Percentiles rank a stretch among this genome's conserved stretches.
These are phyloP conservation scores for Myochromella boudieri DNA, from an alignment of 768 basidiomycete species.

Conservation along the genomic window DNA sequence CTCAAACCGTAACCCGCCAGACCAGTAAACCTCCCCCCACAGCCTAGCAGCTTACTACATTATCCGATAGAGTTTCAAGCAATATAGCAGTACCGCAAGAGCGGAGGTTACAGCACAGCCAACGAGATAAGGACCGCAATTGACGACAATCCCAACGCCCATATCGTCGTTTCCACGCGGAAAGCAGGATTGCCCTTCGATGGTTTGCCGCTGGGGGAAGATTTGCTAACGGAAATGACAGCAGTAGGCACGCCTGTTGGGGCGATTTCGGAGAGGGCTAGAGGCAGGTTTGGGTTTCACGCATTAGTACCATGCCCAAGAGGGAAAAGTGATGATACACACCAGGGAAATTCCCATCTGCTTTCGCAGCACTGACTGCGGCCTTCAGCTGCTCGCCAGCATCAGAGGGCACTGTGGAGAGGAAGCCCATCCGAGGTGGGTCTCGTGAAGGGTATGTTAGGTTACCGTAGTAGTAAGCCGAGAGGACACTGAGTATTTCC, in stretches of 20 bases:
- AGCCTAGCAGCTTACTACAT: too few relatives aligned
- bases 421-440: conserved; percentile 66
- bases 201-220: too few relatives aligned
- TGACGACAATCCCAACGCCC: not conserved
- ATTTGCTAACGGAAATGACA: too few relatives aligned
- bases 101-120: too few relatives aligned
- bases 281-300: not conserved
- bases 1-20: too few relatives aligned
- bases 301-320: not conserved
- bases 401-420: conserved; percentile 66
- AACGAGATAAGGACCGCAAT: too few relatives aligned
- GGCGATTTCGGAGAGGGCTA: conserved; percentile 26
- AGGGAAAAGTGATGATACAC: conserved; percentile 10
- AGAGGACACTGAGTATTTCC: conserved; percentile 50
- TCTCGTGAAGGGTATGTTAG: conserved; percentile 65
- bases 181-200: not conserved
- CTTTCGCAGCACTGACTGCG: conserved; percentile 28
- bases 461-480: conserved; percentile 74
- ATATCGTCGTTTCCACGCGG: not conserved
- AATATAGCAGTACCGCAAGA: too few relatives aligned
- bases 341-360: conserved; percentile 36
- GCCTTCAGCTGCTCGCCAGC: conserved; percentile 37
- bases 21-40: too few relatives aligned
- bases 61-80: too few relatives aligned
- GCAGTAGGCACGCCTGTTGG: conserved; percentile 37